These are phyloP conservation scores for Diaporthe ampelina DNA, from an alignment of 2,329 filamentous ascomycete species.

Conservation along the genomic window DNA sequence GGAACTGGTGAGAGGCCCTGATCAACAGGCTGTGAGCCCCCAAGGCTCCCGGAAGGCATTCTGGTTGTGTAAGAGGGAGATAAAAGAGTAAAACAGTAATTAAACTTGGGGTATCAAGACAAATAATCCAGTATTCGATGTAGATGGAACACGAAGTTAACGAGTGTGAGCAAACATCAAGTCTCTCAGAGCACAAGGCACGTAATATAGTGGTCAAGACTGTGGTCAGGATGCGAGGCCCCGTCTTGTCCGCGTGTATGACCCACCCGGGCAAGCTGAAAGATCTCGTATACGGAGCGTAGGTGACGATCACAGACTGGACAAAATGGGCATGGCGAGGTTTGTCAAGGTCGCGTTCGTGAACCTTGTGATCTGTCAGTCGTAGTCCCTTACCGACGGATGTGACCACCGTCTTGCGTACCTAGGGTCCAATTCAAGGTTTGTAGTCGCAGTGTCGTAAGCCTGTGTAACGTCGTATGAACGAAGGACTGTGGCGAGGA, in stretches of 20 bases:
- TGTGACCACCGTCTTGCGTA: neutral
- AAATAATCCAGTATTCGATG: neutral
- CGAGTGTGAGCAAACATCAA: neutral
- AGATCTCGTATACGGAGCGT: neutral
- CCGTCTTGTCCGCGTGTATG: neutral
- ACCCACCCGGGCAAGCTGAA: neutral
- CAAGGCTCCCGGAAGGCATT: neutral
- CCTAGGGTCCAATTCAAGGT: neutral
- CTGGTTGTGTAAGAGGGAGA: neutral
- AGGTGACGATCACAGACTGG: neutral
- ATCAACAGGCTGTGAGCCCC: neutral
- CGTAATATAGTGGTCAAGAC: slow-evolving; percentile 30
- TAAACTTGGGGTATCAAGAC: neutral
- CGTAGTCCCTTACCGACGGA: neutral
- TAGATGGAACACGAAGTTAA: neutral
- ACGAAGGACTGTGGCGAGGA: slow-evolving; percentile 1
- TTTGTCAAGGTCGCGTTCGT: slow-evolving; percentile 21
- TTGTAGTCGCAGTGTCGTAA: neutral
- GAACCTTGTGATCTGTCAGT: slow-evolving; percentile 22
- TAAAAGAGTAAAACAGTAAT: neutral
- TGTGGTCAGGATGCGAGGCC: neutral
- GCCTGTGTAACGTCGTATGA: slow-evolving; percentile 22
- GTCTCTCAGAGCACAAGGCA: slow-evolving; percentile 23
- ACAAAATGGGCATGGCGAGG: slow-evolving; percentile 18
- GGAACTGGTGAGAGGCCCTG: slow-evolving; percentile 5